Conservation (phyloP, 768 basidiomycete genomes). For the Sporobolomyces phaffii region DNA sequence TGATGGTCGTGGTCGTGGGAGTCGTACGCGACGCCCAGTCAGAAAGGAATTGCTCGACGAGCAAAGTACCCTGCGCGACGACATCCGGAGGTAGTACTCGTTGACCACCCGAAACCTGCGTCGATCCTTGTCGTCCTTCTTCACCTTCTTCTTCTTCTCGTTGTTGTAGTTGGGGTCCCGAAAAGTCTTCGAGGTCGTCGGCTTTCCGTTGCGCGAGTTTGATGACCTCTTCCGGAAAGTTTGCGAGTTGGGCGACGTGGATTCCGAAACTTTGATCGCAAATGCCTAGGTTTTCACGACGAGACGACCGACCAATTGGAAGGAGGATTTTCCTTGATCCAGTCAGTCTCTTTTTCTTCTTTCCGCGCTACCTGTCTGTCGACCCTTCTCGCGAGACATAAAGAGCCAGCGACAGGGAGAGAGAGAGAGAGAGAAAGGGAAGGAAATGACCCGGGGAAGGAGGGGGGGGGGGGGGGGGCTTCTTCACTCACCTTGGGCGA, state of each 20-base stretch:
- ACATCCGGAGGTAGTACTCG: slow-evolving; percentile 50
- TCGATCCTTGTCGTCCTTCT: background rate
- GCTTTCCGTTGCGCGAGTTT: slow-evolving; percentile 88
- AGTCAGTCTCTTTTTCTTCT: no score
- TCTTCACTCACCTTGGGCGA: slow-evolving; percentile 72
- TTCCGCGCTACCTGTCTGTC: no score
- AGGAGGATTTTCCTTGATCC: no score
- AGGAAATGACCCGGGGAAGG: slow-evolving; percentile 55
- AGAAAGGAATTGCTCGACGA: slow-evolving; percentile 71
- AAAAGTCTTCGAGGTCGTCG: slow-evolving; percentile 85
- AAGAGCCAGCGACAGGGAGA: no score
- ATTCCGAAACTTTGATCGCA: no score
- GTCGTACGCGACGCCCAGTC: slow-evolving; percentile 56
- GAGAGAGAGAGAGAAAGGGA: background rate
- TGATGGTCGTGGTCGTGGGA: slow-evolving; percentile 56
- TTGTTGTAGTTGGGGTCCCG: slow-evolving; percentile 46
- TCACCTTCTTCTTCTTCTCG: background rate
- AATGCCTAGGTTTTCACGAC: no score
- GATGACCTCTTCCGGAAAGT: no score
- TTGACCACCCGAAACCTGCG: no score
- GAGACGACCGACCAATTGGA: no score
- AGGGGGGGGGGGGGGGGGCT: no score
- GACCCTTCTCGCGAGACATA: no score
- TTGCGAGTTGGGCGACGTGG: no score
- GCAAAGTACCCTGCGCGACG: slow-evolving; percentile 68